phyloP scores from a whole-genome alignment of 345 rosid genomes.

The Clausena lansium region DNA sequence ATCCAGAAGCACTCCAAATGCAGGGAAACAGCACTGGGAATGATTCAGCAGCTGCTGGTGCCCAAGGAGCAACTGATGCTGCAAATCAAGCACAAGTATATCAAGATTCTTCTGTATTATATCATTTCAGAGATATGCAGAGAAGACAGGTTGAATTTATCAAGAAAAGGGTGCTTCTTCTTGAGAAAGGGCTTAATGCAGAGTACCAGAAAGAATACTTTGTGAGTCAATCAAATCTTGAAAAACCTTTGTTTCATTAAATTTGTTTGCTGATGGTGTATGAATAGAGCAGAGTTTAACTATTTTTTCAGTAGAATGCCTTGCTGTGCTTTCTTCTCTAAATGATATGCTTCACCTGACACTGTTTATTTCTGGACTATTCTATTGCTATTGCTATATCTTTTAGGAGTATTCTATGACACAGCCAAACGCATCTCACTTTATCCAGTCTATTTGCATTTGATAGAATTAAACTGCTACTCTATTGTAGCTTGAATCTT shows the following conservation, averaged over 20 bases:
- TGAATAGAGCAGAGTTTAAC: background rate
- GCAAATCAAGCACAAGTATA: conserved; percentile 39
- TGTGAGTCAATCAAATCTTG: conserved; percentile 44
- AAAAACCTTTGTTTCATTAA: background rate
- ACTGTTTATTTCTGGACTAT: background rate
- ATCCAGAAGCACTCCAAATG: conserved; percentile 51
- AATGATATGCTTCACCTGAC: background rate
- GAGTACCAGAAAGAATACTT: conserved; percentile 62
- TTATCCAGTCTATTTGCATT: background rate
- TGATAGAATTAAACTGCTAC: background rate
- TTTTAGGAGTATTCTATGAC: background rate
- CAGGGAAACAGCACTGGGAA: conserved; percentile 48
- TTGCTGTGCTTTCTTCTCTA: background rate
- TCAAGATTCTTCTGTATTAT: conserved; percentile 50
- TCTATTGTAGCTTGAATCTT: conserved; percentile 3
- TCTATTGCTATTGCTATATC: background rate
- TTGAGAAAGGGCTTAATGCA: conserved; percentile 77
- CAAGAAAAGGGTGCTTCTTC: conserved; percentile 90
- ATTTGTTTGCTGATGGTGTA: background rate
- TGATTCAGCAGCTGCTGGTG: conserved; percentile 41
- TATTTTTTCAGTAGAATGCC: background rate
- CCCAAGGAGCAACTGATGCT: conserved; percentile 51
- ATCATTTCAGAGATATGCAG: conserved; percentile 89
- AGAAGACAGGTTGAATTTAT: conserved; percentile 89
- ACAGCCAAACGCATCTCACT: background rate